Conservation (phyloP, 305 asterid genomes). For the Coffea humblotiana region DNA sequence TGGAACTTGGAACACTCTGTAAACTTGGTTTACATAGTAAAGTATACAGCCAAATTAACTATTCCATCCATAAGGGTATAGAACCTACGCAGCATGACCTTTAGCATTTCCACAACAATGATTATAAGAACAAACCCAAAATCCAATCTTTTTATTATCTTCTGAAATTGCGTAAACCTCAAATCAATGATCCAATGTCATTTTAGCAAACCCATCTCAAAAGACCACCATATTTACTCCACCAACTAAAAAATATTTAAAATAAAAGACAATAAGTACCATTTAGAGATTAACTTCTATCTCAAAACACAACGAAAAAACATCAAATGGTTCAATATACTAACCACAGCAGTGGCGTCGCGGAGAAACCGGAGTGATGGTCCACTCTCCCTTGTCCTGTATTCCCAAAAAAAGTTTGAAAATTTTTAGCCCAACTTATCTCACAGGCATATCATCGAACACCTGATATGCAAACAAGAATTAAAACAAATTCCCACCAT, state of each 20-base stretch:
- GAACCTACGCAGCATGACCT: background rate
- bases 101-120: background rate
- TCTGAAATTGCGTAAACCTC: background rate
- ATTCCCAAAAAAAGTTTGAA: background rate
- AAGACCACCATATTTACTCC: background rate
- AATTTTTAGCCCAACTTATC: conserved; percentile 9
- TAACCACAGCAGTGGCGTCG: conserved; percentile 71
- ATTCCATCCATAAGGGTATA: background rate
- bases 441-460: conserved; percentile 29
- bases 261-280: background rate
- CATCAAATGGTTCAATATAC: background rate
- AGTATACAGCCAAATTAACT: background rate
- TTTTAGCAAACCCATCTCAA: background rate
- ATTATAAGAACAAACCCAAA: background rate
- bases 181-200: background rate
- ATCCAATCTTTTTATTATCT: background rate
- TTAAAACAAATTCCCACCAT: background rate
- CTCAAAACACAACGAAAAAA: background rate
- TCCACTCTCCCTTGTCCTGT: conserved; percentile 63
- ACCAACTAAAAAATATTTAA: too few species aligned
- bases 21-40: background rate
- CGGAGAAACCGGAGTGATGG: conserved; percentile 60
- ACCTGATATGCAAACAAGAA: conserved; percentile 1
- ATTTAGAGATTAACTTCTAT: background rate
- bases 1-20: too few species aligned